Percentiles rank a stretch among this genome's conserved stretches.
phyloP scores from a whole-genome alignment of 805 yeast species.

The Pichia paraexigua region DNA sequence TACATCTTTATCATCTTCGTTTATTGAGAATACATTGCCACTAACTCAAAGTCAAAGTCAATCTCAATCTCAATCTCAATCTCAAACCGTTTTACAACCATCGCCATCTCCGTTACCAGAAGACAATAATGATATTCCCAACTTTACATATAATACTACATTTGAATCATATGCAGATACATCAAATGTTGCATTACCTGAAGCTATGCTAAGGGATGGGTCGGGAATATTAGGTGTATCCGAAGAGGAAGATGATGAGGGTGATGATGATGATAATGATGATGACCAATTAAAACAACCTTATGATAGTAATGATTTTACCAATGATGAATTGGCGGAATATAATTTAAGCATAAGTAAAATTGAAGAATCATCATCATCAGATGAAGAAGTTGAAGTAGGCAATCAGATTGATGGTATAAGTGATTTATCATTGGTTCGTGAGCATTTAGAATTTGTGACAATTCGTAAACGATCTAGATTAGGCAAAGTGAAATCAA shows the following conservation, averaged over 20 bases:
- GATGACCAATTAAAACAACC: background rate
- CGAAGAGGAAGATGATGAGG: background rate
- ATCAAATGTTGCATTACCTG: slow-evolving; percentile 28
- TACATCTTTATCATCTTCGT: background rate
- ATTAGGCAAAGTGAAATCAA: background rate
- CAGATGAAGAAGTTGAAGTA: background rate
- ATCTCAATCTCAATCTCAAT: slow-evolving; percentile 8
- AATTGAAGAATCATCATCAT: background rate
- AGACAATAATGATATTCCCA: background rate
- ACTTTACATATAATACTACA: background rate
- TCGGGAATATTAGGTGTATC: slow-evolving; percentile 5
- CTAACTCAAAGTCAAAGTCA: slow-evolving; percentile 5
- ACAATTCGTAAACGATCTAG: background rate
- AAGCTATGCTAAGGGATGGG: slow-evolving; percentile 25
- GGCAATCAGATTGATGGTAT: slow-evolving; percentile 7
- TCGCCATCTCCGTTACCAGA: background rate
- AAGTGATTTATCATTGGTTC: slow-evolving; percentile 15
- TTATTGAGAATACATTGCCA: slow-evolving; percentile 6
- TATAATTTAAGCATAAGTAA: slow-evolving; percentile 2
- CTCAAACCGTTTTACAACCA: background rate
- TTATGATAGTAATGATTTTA: background rate
- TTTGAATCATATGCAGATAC: slow-evolving; percentile 17
- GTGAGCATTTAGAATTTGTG: background rate
- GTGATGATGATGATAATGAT: background rate
- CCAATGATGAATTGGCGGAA: background rate